These are phyloP conservation scores for Inga laurina DNA, from an alignment of 306 rosid species.

Conservation along the genomic window DNA sequence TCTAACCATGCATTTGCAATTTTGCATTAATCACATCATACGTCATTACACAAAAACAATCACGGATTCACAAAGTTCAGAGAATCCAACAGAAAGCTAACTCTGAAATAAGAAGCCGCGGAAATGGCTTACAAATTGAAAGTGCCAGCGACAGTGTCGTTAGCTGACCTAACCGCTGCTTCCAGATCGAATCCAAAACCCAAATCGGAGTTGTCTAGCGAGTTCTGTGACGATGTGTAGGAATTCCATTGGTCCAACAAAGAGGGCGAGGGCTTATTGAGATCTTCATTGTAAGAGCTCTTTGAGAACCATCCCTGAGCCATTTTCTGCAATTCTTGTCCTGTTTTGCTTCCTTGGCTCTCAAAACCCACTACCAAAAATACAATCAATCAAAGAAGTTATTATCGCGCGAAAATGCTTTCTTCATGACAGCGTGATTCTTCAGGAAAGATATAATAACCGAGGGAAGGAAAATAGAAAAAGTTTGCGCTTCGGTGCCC, in stretches of 20 bases:
- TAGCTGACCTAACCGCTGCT: constrained; percentile 93
- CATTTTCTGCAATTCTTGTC: constrained; percentile 61
- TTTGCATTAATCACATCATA: background rate
- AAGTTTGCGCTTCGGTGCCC: background rate
- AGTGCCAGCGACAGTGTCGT: constrained; percentile 91
- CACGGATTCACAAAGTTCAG: background rate
- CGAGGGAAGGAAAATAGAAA: background rate
- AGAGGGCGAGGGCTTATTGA: constrained; percentile 59
- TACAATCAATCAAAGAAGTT: background rate
- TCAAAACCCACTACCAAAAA: constrained; percentile 18
- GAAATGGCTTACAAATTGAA: constrained; percentile 69
- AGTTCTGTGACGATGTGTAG: constrained; percentile 64
- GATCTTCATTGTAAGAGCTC: constrained; percentile 40
- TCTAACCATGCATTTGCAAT: background rate
- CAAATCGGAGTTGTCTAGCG: constrained; percentile 46
- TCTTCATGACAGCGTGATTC: background rate
- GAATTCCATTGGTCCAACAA: constrained; percentile 90
- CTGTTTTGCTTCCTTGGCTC: constrained; percentile 2
- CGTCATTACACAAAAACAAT: background rate
- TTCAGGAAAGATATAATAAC: background rate
- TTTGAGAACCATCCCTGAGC: constrained; percentile 86
- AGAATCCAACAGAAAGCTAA: background rate
- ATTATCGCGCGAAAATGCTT: background rate
- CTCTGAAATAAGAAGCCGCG: background rate
- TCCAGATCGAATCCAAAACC: constrained; percentile 84